Percentiles rank a stretch among this genome's conserved stretches.
Conservation (phyloP, 352 stramenopile genomes). For the Phytopythium kandeliae region DNA sequence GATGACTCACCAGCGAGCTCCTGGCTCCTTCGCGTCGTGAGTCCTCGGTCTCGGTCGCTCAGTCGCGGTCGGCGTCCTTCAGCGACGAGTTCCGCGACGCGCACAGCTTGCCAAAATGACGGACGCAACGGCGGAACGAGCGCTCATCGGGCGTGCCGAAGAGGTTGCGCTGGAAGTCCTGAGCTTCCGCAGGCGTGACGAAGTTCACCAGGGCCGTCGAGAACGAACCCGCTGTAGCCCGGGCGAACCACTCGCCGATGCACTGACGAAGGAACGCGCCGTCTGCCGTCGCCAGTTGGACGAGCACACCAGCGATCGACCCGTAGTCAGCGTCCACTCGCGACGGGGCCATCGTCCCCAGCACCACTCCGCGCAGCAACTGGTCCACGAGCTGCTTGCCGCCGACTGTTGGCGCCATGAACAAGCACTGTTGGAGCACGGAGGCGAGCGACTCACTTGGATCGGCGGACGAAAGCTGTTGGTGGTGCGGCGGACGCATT, state of each 20-base stretch:
- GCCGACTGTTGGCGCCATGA: constrained; percentile 1
- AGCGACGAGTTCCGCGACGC: constrained; percentile 62
- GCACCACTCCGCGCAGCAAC: constrained; percentile 56
- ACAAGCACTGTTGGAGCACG: constrained; percentile 9
- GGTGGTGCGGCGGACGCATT: constrained; percentile 6
- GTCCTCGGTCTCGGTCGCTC: not conserved
- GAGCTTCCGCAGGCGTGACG: constrained; percentile 47
- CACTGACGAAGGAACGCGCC: constrained; percentile 49
- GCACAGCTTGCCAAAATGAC: constrained; percentile 82
- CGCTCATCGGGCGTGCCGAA: constrained; percentile 59
- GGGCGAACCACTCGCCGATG: constrained; percentile 59
- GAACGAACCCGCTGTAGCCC: constrained; percentile 32
- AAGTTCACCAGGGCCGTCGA: constrained; percentile 41
- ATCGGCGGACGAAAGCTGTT: not conserved
- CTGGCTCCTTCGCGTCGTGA: not conserved
- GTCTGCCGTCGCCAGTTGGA: constrained; percentile 66
- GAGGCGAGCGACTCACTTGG: constrained; percentile 18
- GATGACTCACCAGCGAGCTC: not conserved
- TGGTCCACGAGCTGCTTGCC: constrained; percentile 56
- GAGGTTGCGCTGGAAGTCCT: constrained; percentile 60
- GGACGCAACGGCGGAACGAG: constrained; percentile 63
- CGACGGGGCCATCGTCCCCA: constrained; percentile 47
- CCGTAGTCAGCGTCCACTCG: constrained; percentile 79
- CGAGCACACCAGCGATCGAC: constrained; percentile 63
- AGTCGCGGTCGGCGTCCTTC: constrained; percentile 21